Evolutionary conservation across 1,284 basidiomycete species (phyloP), one percentile per base, ranked within the genome.

Genomic region (Pseudozyma hubeiensis): DNA sequence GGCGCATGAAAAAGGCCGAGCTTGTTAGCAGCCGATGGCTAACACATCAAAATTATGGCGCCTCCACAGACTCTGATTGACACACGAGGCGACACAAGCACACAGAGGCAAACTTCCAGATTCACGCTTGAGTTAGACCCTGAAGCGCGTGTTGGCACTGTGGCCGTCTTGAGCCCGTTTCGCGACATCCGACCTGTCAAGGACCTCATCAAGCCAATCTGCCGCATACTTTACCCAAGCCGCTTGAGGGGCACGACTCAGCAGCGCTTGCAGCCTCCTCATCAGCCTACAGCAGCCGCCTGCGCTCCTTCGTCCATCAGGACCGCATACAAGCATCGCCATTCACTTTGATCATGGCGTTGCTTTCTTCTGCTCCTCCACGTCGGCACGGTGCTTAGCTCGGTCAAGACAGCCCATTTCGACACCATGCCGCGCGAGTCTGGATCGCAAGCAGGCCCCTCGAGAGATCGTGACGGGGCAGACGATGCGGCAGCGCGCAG

Each of bases 401-500:
- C 24, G 24, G 35, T 37, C 35, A 37, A 9, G 14, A 37, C 35
- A 9, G 35, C 8, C 35, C 8, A 10, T 37, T 5, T 37, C 35
- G 14, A 37, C 39, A 37, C 3, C 7, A 48, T 19, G 35, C 37
- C 9, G 6, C 39, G 5, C 33, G 2, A 24, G 9, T 44, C 19
- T 44, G 16, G 41, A 3, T 40, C 47, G 13, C 51, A 56, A 13
- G 31, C 56, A n/a, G 31, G 24, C 7, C 7, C 55, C 11, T 51
- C 55, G 10, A 19, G 31, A 2, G 43, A 53, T 11, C 7, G 16
- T 5, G 49, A 48, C 24, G 33, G 33, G 10, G 1, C 43, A 13
- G 56, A 60, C 9, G 39, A 59, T 11, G 48, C 24, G 7, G 56
- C 61, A 16, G 61, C 52, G 9, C 56, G 53, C 40, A 64, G 16